These are phyloP conservation scores for Bipolaris bicolor DNA, from an alignment of 2,329 filamentous ascomycete species.

Conservation along the genomic window DNA sequence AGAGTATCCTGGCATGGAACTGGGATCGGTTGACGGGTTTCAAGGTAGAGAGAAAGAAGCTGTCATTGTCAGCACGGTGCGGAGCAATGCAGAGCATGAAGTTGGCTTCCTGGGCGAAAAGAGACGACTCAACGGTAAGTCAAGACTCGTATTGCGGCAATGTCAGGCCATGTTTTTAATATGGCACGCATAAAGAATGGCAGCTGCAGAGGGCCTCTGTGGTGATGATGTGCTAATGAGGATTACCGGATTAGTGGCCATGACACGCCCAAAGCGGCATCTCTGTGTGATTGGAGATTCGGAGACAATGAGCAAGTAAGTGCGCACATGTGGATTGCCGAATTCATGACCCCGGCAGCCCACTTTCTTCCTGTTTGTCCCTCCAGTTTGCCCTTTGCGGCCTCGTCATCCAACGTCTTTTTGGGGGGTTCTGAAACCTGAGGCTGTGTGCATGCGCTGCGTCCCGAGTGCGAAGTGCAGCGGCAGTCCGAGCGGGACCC, in stretches of 20 bases:
- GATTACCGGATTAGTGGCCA: slow-evolving; percentile 70
- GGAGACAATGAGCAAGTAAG: slow-evolving; percentile 87
- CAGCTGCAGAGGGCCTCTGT: not conserved
- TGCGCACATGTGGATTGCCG: slow-evolving; percentile 1
- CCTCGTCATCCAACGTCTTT: not conserved
- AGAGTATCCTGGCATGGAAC: slow-evolving; percentile 79
- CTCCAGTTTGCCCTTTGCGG: not conserved
- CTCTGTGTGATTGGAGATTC: slow-evolving; percentile 92
- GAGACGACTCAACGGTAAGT: slow-evolving; percentile 84
- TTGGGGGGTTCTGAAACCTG: slow-evolving; percentile 2
- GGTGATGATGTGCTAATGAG: slow-evolving; percentile 18
- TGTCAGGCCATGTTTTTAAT: not conserved
- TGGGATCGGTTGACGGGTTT: slow-evolving; percentile 97
- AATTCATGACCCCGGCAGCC: slow-evolving; percentile 6
- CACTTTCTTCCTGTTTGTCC: slow-evolving; percentile 1
- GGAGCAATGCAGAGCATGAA: slow-evolving; percentile 84
- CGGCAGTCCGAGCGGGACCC: slow-evolving; percentile 7
- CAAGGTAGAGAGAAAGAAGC: slow-evolving; percentile 97
- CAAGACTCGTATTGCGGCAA: slow-evolving; percentile 1
- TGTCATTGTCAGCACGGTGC: slow-evolving; percentile 89
- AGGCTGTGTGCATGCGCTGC: slow-evolving; percentile 19
- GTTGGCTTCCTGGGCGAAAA: slow-evolving; percentile 95
- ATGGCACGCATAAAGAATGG: not conserved
- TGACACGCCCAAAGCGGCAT: slow-evolving; percentile 92
- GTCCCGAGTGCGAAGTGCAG: slow-evolving; percentile 13